Conservation (phyloP, 257 asterid species). For the Plectranthus barbatus region DNA sequence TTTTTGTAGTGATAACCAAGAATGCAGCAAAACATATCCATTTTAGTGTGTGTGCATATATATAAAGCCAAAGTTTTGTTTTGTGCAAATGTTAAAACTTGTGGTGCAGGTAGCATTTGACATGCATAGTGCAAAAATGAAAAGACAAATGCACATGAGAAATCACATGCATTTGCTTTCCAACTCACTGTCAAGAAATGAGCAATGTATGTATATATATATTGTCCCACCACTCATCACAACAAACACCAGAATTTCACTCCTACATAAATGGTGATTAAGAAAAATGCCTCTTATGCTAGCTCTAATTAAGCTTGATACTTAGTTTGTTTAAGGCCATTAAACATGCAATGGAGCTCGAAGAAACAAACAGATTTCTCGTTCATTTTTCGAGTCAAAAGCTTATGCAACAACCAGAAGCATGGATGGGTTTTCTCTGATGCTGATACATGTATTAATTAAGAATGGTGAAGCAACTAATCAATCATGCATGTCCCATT, state of each 20-base stretch:
- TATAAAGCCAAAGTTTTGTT: slow-evolving; percentile 11
- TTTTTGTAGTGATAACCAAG: background rate
- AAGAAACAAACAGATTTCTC: background rate
- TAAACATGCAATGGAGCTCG: background rate
- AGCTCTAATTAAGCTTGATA: no score
- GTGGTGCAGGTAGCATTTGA: slow-evolving; percentile 12
- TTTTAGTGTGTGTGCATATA: background rate
- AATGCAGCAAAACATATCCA: background rate
- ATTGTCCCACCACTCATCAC: slow-evolving; percentile 29
- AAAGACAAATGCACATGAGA: slow-evolving; percentile 39
- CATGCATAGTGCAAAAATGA: slow-evolving; percentile 11
- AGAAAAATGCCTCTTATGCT: no score
- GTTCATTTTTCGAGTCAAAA: background rate
- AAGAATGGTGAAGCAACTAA: no score
- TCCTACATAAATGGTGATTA: slow-evolving; percentile 11
- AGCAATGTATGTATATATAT: slow-evolving; percentile 21
- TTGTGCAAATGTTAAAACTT: background rate
- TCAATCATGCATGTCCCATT: no score
- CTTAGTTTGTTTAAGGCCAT: background rate
- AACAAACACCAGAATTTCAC: no score
- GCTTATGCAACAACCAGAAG: no score
- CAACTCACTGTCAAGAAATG: slow-evolving; percentile 23
- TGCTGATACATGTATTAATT: background rate
- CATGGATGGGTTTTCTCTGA: background rate
- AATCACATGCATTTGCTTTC: slow-evolving; percentile 36